phyloP scores from a whole-genome alignment of 345 rosid species.

The Bruguiera parviflora region DNA sequence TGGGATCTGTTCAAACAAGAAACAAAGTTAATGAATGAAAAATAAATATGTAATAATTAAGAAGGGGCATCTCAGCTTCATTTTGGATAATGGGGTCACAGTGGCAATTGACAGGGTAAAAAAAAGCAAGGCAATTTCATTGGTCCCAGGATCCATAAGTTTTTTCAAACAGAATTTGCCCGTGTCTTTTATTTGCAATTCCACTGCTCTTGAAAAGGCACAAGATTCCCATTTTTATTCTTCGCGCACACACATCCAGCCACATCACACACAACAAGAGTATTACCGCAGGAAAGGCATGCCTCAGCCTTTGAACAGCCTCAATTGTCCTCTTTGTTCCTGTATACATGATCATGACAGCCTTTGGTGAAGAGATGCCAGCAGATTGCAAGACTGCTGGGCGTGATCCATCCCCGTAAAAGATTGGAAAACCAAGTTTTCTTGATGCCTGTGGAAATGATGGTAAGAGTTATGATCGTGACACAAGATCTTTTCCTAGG shows the following conservation, averaged over 20 bases:
- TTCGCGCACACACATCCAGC: not conserved
- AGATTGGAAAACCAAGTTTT: slow-evolving; percentile 78
- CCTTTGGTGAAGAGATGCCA: slow-evolving; percentile 82
- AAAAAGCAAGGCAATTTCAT: not conserved
- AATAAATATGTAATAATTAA: too few relatives aligned
- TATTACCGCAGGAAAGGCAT: slow-evolving; percentile 74
- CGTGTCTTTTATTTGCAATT: too few relatives aligned
- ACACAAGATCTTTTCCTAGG: not conserved
- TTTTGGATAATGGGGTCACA: too few relatives aligned
- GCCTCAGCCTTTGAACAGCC: slow-evolving; percentile 86
- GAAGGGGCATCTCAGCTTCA: too few relatives aligned
- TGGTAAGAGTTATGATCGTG: not conserved
- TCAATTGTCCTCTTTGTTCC: slow-evolving; percentile 73
- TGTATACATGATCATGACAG: slow-evolving; percentile 88
- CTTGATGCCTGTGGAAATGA: slow-evolving; percentile 54
- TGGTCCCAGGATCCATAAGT: not conserved
- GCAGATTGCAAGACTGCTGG: slow-evolving; percentile 87
- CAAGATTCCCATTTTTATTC: not conserved
- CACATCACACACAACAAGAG: slow-evolving; percentile 8
- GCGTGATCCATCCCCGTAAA: slow-evolving; percentile 89
- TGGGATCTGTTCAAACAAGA: slow-evolving; percentile 50
- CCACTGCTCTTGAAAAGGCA: not conserved
- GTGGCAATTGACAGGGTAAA: not conserved
- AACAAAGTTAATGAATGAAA: not conserved
- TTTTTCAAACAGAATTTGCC: not conserved